These are phyloP conservation scores for Dalechampia spathulata DNA, from an alignment of 441 rosid genomes.

Conservation along the genomic window DNA sequence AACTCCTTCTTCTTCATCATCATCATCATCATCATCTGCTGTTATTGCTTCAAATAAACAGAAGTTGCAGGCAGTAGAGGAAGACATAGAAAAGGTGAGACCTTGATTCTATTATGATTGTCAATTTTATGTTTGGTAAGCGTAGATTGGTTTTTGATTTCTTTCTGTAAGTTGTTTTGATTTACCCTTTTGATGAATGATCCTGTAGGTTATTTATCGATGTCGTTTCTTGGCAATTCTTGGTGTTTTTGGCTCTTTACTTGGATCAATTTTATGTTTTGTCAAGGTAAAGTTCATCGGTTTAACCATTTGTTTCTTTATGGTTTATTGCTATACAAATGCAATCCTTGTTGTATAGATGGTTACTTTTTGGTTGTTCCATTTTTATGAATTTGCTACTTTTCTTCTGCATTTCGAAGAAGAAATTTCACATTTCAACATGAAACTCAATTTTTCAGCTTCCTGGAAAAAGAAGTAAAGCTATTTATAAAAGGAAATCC, in stretches of 20 bases:
- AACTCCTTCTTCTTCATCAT: constrained; percentile 1
- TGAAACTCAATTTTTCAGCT: no score
- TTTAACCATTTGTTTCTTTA: neutral
- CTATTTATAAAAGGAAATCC: no score
- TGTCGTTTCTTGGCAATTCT: constrained; percentile 65
- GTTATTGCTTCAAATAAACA: constrained; percentile 5
- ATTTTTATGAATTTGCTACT: no score
- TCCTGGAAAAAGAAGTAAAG: no score
- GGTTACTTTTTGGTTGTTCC: no score
- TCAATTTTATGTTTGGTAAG: neutral
- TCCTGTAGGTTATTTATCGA: constrained; percentile 39
- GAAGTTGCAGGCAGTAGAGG: constrained; percentile 37
- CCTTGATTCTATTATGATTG: neutral
- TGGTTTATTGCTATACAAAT: neutral
- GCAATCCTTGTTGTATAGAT: neutral
- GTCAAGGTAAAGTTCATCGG: constrained; percentile 33
- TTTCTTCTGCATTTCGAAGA: no score
- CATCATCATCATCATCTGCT: constrained; percentile 10
- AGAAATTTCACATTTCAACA: no score
- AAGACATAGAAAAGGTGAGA: constrained; percentile 47
- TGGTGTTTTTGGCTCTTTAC: constrained; percentile 55
- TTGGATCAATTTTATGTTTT: constrained; percentile 62
- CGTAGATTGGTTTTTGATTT: neutral
- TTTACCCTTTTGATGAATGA: no score
- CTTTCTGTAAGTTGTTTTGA: neutral